Evolutionary conservation across 768 basidiomycete species (phyloP).

Genomic region (Stropharia rugosoannulata): DNA sequence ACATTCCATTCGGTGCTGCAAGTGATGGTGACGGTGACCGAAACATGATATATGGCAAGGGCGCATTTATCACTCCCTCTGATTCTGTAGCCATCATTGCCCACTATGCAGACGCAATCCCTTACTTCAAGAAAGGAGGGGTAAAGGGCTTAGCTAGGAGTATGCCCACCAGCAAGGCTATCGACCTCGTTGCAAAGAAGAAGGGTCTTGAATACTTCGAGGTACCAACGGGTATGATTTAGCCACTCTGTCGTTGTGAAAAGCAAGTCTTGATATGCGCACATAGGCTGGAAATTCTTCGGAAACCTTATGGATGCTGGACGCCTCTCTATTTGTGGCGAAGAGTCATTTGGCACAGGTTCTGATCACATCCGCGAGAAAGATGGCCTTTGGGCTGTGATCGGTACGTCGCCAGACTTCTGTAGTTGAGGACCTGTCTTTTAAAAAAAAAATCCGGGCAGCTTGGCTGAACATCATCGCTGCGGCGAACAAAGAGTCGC

Average conservation of each 20-base stretch:
- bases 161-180: slow-evolving; percentile 97
- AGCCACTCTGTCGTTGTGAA: neutral
- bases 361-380: slow-evolving; percentile 99
- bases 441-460: slow-evolving; percentile 26
- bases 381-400: slow-evolving; percentile 97
- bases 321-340: slow-evolving; percentile 95
- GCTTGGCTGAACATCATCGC: slow-evolving; percentile 98
- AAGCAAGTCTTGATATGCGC: neutral
- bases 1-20: slow-evolving; percentile 93
- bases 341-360: slow-evolving; percentile 99
- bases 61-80: slow-evolving; percentile 96
- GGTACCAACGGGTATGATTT: slow-evolving; percentile 83
- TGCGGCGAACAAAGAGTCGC: slow-evolving; percentile 77
- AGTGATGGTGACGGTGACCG: slow-evolving; percentile 97
- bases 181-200: slow-evolving; percentile 93
- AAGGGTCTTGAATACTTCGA: slow-evolving; percentile 93
- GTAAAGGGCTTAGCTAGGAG: slow-evolving; percentile 94
- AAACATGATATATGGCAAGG: slow-evolving; percentile 99
- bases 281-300: slow-evolving; percentile 97
- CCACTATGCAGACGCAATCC: slow-evolving; percentile 90
- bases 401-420: slow-evolving; percentile 57
- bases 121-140: slow-evolving; percentile 89
- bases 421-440: neutral
- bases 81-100: slow-evolving; percentile 99
- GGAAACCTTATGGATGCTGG: slow-evolving; percentile 99